Conservation (phyloP, 345 rosid genomes). For the Brassica cretica region DNA sequence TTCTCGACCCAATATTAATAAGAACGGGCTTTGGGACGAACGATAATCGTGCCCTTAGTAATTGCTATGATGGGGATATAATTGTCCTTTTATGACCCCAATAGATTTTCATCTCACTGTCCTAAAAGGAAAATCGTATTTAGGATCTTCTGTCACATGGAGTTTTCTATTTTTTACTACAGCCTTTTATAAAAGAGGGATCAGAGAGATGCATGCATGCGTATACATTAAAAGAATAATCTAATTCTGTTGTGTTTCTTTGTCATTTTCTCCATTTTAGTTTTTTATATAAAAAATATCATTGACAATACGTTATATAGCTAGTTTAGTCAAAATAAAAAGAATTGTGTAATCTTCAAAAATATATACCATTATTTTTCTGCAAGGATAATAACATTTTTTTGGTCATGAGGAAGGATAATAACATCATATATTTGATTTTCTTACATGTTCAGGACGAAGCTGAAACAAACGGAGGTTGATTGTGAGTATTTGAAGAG, state of each 20-base stretch:
- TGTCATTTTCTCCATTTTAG: neutral
- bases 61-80: conserved; percentile 37
- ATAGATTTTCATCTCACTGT: conserved; percentile 21
- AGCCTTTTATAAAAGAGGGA: neutral
- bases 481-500: conserved; percentile 81
- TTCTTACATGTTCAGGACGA: conserved; percentile 51
- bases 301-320: neutral
- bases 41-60: neutral
- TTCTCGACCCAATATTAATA: too few species aligned
- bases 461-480: conserved; percentile 88
- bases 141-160: conserved; percentile 25
- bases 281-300: neutral
- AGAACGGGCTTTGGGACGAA: too few species aligned
- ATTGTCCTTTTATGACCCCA: conserved; percentile 44
- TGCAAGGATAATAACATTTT: neutral
- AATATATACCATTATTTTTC: neutral
- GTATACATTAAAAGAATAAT: conserved; percentile 8
- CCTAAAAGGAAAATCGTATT: conserved; percentile 18
- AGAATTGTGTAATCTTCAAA: neutral
- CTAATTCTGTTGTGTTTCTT: neutral
- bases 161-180: conserved; percentile 22
- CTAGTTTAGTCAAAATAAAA: neutral
- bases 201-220: conserved; percentile 24
- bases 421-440: neutral
- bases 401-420: too few species aligned